These are phyloP conservation scores for Fonsecaea pugnacius DNA, from an alignment of 2,329 filamentous ascomycete species.

Conservation along the genomic window DNA sequence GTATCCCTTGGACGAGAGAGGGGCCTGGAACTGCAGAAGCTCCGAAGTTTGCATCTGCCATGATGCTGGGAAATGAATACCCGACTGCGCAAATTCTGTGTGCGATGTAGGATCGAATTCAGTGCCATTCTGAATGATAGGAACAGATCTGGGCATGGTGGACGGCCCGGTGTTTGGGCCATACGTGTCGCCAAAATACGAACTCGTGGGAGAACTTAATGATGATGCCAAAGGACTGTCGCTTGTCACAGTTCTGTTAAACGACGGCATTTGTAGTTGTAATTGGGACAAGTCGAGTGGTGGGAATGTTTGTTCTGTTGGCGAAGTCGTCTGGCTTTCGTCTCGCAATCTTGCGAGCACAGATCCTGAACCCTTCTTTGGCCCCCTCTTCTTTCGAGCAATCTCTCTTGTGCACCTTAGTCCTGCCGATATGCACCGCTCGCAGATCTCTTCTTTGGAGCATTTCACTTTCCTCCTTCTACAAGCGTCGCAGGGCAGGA, in stretches of 20 bases:
- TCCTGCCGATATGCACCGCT: constrained; percentile 34
- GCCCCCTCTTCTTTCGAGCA: constrained; percentile 37
- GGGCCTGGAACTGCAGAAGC: constrained; percentile 35
- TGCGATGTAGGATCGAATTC: constrained; percentile 30
- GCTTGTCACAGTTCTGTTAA: constrained; percentile 28
- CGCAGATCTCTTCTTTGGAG: constrained; percentile 34
- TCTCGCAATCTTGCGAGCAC: constrained; percentile 38
- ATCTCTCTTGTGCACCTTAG: constrained; percentile 37
- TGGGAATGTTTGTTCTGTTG: constrained; percentile 34
- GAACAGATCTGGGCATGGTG: constrained; percentile 33
- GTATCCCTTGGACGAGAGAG: constrained; percentile 34
- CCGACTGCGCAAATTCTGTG: constrained; percentile 34
- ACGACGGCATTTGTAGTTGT: constrained; percentile 34
- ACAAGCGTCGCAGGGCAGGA: constrained; percentile 38
- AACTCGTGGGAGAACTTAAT: constrained; percentile 31
- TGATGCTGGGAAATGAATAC: constrained; percentile 35
- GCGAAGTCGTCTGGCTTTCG: constrained; percentile 29
- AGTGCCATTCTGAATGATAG: constrained; percentile 29
- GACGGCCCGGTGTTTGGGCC: constrained; percentile 23
- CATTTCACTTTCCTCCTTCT: constrained; percentile 37
- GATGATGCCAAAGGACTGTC: constrained; percentile 34
- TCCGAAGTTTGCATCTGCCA: constrained; percentile 36
- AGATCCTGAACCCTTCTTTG: constrained; percentile 39
- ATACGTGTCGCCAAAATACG: constrained; percentile 32
- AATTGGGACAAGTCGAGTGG: constrained; percentile 34